phyloP scores from a whole-genome alignment of 768 basidiomycete genomes.

The Mycena sanguinolenta region DNA sequence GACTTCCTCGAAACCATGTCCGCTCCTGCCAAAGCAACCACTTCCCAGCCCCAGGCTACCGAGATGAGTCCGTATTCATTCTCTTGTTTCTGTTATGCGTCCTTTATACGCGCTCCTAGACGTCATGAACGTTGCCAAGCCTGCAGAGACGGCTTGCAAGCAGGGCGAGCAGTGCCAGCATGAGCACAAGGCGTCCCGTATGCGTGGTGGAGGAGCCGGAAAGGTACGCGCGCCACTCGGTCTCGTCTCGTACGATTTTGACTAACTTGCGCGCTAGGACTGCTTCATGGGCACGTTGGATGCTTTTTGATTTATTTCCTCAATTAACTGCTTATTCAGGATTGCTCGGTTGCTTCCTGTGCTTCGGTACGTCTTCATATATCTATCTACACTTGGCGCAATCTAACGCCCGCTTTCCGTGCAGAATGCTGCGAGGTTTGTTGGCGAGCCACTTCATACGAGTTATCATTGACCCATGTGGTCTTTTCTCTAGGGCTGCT shows the following conservation, averaged over 20 bases:
- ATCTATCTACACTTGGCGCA: not conserved
- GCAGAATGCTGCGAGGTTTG: slow-evolving; percentile 80
- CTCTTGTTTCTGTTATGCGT: not conserved
- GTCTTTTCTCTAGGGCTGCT: slow-evolving; percentile 64
- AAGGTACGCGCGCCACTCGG: slow-evolving; percentile 58
- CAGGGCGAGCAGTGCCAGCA: slow-evolving; percentile 53
- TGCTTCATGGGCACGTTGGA: slow-evolving; percentile 65
- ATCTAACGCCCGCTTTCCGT: not conserved
- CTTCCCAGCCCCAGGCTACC: slow-evolving; percentile 70
- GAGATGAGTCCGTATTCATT: slow-evolving; percentile 69
- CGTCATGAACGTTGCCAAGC: slow-evolving; percentile 55
- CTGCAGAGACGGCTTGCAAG: slow-evolving; percentile 31
- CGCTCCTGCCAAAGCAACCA: slow-evolving; percentile 52
- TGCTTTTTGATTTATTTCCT: too few relatives aligned
- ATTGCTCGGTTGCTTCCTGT: slow-evolving; percentile 74
- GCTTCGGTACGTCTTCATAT: slow-evolving; percentile 66
- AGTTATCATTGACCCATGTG: not conserved
- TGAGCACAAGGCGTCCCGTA: slow-evolving; percentile 64
- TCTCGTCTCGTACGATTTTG: slow-evolving; percentile 18
- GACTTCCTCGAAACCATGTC: slow-evolving; percentile 30
- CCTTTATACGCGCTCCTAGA: slow-evolving; percentile 46
- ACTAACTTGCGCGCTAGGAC: slow-evolving; percentile 61
- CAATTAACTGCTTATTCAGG: too few relatives aligned
- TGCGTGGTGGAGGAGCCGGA: slow-evolving; percentile 80
- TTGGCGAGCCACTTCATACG: slow-evolving; percentile 10